Evolutionary conservation across 352 stramenopile genomes (phyloP).

Genomic region (Globisporangium paroecandrum): DNA sequence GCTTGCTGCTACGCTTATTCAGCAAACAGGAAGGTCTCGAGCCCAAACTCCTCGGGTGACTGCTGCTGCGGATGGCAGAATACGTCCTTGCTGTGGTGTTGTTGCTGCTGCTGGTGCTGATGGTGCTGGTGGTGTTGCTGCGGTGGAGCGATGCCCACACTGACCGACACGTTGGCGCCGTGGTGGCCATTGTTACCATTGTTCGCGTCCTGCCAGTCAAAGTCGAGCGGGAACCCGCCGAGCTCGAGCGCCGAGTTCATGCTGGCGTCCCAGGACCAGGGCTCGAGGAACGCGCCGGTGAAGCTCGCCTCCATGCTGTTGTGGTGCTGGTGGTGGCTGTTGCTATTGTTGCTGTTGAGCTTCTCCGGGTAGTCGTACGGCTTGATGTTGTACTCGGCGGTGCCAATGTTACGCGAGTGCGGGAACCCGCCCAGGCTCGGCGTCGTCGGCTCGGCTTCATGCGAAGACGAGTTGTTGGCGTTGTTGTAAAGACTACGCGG

Average conservation of each 20-base stretch:
- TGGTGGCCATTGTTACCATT: slow-evolving; percentile 16
- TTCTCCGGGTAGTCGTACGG: slow-evolving; percentile 31
- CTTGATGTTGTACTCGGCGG: slow-evolving; percentile 23
- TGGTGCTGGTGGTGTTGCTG: slow-evolving; percentile 22
- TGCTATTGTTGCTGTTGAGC: neutral
- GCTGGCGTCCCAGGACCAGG: slow-evolving; percentile 62
- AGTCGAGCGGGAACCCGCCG: slow-evolving; percentile 39
- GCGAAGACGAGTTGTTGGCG: neutral
- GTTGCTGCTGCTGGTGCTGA: slow-evolving; percentile 12
- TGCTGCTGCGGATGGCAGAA: slow-evolving; percentile 38
- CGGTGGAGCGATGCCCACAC: slow-evolving; percentile 14
- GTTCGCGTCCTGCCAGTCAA: slow-evolving; percentile 42
- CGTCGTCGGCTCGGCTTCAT: slow-evolving; percentile 16
- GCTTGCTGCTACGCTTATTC: slow-evolving; percentile 35
- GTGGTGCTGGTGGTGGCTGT: slow-evolving; percentile 14
- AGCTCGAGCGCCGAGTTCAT: slow-evolving; percentile 43
- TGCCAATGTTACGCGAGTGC: slow-evolving; percentile 15
- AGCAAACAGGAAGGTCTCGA: slow-evolving; percentile 66
- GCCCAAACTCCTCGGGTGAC: slow-evolving; percentile 56
- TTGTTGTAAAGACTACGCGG: slow-evolving; percentile 18
- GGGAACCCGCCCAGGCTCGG: slow-evolving; percentile 31
- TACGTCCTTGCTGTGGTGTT: slow-evolving; percentile 27
- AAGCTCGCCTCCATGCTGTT: slow-evolving; percentile 29
- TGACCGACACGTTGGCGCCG: slow-evolving; percentile 18
- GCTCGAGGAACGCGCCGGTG: slow-evolving; percentile 53